phyloP scores from a whole-genome alignment of 306 rosid species.

The Cyclanthera cordifolia region DNA sequence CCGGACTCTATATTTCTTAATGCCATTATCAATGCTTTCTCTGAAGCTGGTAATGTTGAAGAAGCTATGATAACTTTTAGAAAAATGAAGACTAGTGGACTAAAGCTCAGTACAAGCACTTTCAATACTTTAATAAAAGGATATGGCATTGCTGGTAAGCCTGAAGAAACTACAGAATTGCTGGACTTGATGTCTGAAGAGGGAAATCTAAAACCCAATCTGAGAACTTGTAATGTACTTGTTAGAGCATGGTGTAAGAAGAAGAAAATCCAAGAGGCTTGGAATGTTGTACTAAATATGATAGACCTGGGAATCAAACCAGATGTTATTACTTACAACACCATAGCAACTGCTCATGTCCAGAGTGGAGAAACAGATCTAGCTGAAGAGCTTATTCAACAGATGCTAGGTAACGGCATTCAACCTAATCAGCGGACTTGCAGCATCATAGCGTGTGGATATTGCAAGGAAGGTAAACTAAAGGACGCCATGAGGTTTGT shows the following conservation, averaged over 20 bases:
- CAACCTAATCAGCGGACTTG: conserved; percentile 46
- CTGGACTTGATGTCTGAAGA: conserved; percentile 40
- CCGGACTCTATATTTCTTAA: conserved; percentile 54
- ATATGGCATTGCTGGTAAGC: conserved; percentile 52
- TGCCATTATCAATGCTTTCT: conserved; percentile 52
- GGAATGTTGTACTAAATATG: conserved; percentile 47
- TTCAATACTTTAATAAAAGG: conserved; percentile 59
- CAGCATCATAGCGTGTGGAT: conserved; percentile 46
- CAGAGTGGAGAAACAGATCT: conserved; percentile 41
- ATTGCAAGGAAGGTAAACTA: conserved; percentile 47
- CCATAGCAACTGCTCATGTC: conserved; percentile 47
- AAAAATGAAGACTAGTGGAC: conserved; percentile 55
- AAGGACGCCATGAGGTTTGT: conserved; percentile 48
- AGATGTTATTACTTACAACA: conserved; percentile 56
- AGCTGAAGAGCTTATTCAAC: conserved; percentile 45
- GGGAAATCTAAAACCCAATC: conserved; percentile 44
- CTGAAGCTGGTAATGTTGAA: conserved; percentile 54
- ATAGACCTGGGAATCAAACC: conserved; percentile 40
- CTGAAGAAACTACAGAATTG: conserved; percentile 45
- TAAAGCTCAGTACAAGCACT: conserved; percentile 38
- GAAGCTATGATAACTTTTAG: conserved; percentile 42
- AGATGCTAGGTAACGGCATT: conserved; percentile 46
- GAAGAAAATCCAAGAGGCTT: conserved; percentile 35
- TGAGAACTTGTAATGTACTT: conserved; percentile 52
- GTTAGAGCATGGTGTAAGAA: conserved; percentile 49